Evolutionary conservation across 208 protist genomes (phyloP).

Genomic region (Leishmania gerbilli): DNA sequence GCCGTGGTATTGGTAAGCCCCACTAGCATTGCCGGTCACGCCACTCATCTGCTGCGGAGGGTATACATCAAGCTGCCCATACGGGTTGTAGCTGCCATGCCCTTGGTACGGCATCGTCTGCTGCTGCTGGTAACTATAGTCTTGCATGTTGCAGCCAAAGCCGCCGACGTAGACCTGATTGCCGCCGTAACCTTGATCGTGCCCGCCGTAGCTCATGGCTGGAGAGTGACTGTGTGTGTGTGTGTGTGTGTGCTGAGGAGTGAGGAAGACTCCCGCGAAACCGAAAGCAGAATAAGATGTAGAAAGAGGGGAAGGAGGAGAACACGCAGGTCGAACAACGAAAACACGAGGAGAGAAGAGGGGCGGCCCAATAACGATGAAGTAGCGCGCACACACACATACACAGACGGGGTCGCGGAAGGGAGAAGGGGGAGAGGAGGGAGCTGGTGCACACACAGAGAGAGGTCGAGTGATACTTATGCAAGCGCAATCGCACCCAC

Average conservation of each 20-base stretch:
- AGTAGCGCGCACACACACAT: background rate
- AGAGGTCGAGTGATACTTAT: background rate
- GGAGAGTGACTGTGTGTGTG: background rate
- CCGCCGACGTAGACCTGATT: constrained; percentile 13
- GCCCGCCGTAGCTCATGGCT: constrained; percentile 27
- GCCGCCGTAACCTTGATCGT: constrained; percentile 22
- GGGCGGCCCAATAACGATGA: background rate
- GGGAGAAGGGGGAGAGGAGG: constrained; percentile 1
- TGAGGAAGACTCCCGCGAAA: background rate
- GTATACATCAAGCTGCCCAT: constrained; percentile 14
- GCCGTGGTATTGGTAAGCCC: constrained; percentile 1
- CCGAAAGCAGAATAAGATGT: background rate
- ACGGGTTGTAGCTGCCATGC: constrained; percentile 11
- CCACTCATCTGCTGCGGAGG: constrained; percentile 21
- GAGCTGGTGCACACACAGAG: background rate
- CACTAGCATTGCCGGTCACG: background rate
- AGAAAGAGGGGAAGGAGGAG: background rate
- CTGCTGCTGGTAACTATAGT: constrained; percentile 24
- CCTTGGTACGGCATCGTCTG: constrained; percentile 9
- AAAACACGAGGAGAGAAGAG: background rate
- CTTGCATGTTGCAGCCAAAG: background rate
- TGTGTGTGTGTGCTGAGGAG: too few species aligned
- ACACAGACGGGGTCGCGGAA: background rate
- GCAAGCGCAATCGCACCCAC: background rate
- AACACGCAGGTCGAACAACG: background rate